phyloP scores from a whole-genome alignment of 352 stramenopile species.

The Aphanomyces astaci region DNA sequence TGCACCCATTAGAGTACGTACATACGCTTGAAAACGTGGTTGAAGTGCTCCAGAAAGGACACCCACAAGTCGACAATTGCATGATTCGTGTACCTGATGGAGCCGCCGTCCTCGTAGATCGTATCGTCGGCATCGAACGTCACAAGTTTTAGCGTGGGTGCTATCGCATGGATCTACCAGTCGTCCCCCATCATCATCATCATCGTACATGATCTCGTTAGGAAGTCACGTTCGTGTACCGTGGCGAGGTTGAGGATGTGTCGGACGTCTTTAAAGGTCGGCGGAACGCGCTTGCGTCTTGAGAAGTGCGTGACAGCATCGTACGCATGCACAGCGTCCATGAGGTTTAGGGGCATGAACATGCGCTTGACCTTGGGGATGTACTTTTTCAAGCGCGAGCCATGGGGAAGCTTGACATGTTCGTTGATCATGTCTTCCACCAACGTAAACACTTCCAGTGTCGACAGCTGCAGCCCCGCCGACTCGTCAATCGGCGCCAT shows the following conservation, averaged over 20 bases:
- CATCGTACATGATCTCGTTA: no score
- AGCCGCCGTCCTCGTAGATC: conserved; percentile 79
- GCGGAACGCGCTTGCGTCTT: conserved; percentile 66
- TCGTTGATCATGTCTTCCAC: conserved; percentile 72
- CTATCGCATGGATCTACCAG: conserved; percentile 54
- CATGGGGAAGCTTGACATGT: conserved; percentile 37
- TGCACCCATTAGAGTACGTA: no score
- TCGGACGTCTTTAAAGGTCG: conserved; percentile 79
- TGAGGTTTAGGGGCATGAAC: conserved; percentile 65
- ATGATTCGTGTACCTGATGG: conserved; percentile 38
- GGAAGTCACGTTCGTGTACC: no score
- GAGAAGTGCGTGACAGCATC: conserved; percentile 63
- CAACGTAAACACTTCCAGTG: conserved; percentile 59
- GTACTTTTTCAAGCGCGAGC: conserved; percentile 51
- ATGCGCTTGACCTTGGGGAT: conserved; percentile 55
- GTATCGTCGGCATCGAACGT: conserved; percentile 83
- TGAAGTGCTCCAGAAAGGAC: background rate
- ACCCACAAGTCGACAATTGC: no score
- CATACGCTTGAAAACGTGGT: background rate
- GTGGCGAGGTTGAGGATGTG: conserved; percentile 79
- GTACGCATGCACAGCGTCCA: conserved; percentile 50
- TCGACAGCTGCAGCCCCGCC: conserved; percentile 48
- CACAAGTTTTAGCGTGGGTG: conserved; percentile 64
- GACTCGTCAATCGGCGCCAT: conserved; percentile 57
- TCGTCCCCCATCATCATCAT: no score